Conservation (phyloP, 1,284 basidiomycete species). For the Irpex lacteus region DNA sequence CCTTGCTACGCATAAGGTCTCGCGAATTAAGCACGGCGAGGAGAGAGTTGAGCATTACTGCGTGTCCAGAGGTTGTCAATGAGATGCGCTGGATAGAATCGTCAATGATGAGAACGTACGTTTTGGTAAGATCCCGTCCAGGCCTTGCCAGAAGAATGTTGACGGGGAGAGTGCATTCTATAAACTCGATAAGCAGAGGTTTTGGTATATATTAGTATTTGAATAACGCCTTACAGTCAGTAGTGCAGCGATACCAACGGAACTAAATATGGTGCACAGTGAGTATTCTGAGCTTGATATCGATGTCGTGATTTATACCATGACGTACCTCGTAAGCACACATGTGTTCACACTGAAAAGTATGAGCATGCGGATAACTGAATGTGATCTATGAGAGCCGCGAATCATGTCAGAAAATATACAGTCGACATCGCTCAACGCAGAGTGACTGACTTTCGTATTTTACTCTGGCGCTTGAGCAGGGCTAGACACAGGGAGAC, state of each 20-base stretch:
- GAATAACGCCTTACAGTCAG: not conserved
- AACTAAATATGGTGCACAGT: not conserved
- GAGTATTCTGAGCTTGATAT: not conserved
- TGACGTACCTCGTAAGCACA: conserved; percentile 1
- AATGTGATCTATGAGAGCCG: not conserved
- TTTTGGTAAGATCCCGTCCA: not conserved
- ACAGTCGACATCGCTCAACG: not conserved
- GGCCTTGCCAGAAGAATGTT: not conserved
- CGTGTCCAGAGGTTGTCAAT: not conserved
- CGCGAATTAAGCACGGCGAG: conserved; percentile 8
- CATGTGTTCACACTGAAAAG: conserved; percentile 9
- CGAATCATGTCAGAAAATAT: not conserved
- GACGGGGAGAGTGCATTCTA: not conserved
- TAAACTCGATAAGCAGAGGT: not conserved
- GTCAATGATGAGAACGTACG: not conserved
- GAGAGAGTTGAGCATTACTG: conserved; percentile 8
- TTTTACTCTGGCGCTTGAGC: not conserved
- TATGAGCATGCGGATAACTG: conserved; percentile 2
- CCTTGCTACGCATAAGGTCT: not conserved
- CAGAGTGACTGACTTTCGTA: not conserved
- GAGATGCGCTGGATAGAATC: not conserved
- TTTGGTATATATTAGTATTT: not conserved
- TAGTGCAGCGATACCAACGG: not conserved
- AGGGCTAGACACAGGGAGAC: not conserved
- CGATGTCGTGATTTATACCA: not conserved